These are phyloP conservation scores for Suillus hirtellus DNA, from an alignment of 768 basidiomycete genomes.

Conservation along the genomic window DNA sequence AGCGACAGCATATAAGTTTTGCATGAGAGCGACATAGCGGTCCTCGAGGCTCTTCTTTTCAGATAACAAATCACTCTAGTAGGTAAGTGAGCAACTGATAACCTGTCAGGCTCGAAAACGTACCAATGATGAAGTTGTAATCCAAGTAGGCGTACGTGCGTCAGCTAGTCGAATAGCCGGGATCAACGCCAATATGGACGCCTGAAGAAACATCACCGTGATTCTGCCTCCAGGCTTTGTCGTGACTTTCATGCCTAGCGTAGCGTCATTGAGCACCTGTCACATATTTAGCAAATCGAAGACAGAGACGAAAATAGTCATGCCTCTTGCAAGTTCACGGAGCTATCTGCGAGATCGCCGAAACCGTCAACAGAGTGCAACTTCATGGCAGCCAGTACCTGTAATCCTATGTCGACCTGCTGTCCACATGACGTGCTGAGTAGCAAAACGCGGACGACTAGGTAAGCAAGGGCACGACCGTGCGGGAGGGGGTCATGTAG, in stretches of 20 bases:
- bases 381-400: constrained; percentile 47
- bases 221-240: constrained; percentile 60
- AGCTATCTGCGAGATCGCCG: constrained; percentile 28
- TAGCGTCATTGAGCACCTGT: constrained; percentile 47
- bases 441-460: constrained; percentile 66
- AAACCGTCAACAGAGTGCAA: constrained; percentile 46
- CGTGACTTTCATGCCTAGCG: constrained; percentile 50
- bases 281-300: constrained; percentile 8
- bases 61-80: constrained; percentile 21
- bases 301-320: constrained; percentile 9
- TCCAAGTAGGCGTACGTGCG: constrained; percentile 45
- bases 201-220: constrained; percentile 58
- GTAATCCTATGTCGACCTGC: constrained; percentile 54
- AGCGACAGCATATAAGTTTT: constrained; percentile 63
- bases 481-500: constrained; percentile 51
- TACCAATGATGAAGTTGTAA: constrained; percentile 40
- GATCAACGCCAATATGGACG: constrained; percentile 53
- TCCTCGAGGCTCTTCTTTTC: constrained; percentile 25
- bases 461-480: constrained; percentile 55
- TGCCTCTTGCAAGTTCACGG: constrained; percentile 30
- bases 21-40: constrained; percentile 61
- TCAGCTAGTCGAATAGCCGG: constrained; percentile 49
- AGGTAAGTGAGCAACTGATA: neutral
- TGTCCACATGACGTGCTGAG: constrained; percentile 54
- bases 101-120: constrained; percentile 12